These are phyloP conservation scores for Backusella mclennaniae DNA, from an alignment of 192 early-diverging fungal genomes.

Conservation along the genomic window DNA sequence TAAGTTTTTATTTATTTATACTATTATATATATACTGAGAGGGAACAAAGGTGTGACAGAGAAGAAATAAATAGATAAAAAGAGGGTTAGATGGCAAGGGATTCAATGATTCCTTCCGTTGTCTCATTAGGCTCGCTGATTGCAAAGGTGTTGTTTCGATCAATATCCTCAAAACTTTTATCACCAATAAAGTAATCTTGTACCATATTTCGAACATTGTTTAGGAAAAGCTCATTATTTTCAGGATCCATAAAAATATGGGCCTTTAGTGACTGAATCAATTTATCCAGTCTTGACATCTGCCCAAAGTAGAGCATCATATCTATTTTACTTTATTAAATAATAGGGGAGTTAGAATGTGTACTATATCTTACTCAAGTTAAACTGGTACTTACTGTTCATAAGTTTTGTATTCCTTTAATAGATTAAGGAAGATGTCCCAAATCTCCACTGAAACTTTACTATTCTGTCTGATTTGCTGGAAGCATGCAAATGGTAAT, in stretches of 20 bases:
- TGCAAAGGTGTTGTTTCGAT: background rate
- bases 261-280: constrained; percentile 51
- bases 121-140: too few relatives aligned
- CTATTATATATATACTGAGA: background rate
- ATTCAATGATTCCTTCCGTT: background rate
- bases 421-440: constrained; percentile 49
- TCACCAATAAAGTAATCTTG: constrained; percentile 28
- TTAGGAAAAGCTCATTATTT: constrained; percentile 35
- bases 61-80: background rate
- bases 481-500: constrained; percentile 52
- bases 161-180: background rate
- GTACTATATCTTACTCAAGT: background rate
- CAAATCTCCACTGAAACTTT: constrained; percentile 49
- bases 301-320: constrained; percentile 48
- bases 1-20: background rate
- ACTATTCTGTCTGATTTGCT: constrained; percentile 42
- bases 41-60: background rate
- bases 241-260: constrained; percentile 43
- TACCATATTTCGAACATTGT: constrained; percentile 41
- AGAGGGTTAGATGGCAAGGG: background rate
- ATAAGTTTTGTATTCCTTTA: constrained; percentile 59
- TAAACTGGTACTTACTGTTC: constrained; percentile 44
- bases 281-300: constrained; percentile 60
- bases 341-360: background rate
- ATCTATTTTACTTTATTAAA: constrained; percentile 48